Percentiles rank a stretch among this genome's conserved stretches.
Evolutionary conservation across 2,329 filamentous ascomycete genomes (phyloP).

Genomic region (Talaromyces pinophilus): DNA sequence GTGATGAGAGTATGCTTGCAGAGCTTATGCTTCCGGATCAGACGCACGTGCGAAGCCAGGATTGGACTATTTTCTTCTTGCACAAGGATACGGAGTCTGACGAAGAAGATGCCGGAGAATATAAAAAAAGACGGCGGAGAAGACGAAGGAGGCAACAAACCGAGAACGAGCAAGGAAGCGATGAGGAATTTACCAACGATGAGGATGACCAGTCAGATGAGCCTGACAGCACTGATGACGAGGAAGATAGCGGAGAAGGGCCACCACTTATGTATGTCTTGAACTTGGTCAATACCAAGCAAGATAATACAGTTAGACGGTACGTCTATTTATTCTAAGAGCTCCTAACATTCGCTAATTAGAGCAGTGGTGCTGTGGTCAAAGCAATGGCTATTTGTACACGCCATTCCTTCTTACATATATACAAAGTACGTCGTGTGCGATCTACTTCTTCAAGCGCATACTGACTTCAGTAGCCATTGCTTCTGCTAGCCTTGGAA

Average conservation of each 20-base stretch:
- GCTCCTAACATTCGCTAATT: conserved; percentile 23
- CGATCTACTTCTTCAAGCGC: conserved; percentile 3
- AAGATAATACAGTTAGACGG: conserved; percentile 84
- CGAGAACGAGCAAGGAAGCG: conserved; percentile 50
- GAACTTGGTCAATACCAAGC: conserved; percentile 97
- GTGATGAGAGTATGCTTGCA: conserved; percentile 96
- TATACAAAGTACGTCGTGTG: conserved; percentile 74
- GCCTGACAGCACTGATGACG: conserved; percentile 56
- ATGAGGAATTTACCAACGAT: conserved; percentile 42
- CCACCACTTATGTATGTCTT: conserved; percentile 95
- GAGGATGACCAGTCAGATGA: conserved; percentile 60
- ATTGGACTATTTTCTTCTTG: conserved; percentile 99
- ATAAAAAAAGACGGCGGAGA: conserved; percentile 45
- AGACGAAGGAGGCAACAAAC: conserved; percentile 23
- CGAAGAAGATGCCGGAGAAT: conserved; percentile 63
- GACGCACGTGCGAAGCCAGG: conserved; percentile 88
- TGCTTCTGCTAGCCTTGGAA: conserved; percentile 85
- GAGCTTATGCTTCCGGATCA: conserved; percentile 98
- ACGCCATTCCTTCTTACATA: conserved; percentile 93
- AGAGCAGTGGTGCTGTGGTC: conserved; percentile 77
- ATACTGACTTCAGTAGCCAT: conserved; percentile 59
- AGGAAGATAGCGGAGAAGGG: conserved; percentile 73
- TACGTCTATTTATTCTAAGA: conserved; percentile 34
- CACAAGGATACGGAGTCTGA: conserved; percentile 89
- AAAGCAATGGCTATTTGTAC: conserved; percentile 99